These are phyloP conservation scores for Mycocentrospora acerina DNA, from an alignment of 2,329 filamentous ascomycete species.

Conservation along the genomic window DNA sequence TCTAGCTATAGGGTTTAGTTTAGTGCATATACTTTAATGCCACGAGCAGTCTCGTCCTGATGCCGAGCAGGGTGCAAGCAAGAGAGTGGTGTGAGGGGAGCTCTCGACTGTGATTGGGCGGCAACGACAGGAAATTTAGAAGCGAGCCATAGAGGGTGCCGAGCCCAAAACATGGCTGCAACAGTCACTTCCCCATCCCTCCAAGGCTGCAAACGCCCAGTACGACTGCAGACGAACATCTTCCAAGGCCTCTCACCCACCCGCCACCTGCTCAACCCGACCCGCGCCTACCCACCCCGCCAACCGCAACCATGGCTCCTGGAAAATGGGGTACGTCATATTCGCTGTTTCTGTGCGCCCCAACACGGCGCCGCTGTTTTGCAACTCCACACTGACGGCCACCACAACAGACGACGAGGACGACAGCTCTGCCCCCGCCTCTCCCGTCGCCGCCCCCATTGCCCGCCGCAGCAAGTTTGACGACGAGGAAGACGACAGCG, in stretches of 20 bases:
- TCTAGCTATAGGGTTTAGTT: no score
- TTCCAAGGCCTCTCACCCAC: conserved; percentile 2
- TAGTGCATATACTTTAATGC: no score
- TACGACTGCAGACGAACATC: conserved; percentile 10
- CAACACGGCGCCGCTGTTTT: conserved; percentile 12
- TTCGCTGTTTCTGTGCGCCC: conserved; percentile 14
- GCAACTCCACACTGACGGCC: conserved; percentile 24
- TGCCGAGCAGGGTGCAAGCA: no score
- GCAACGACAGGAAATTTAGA: conserved; percentile 25
- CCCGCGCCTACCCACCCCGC: conserved; percentile 8
- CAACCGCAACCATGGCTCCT: conserved; percentile 38
- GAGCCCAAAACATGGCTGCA: conserved; percentile 32
- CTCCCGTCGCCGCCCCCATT: conserved; percentile 50
- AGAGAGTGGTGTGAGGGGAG: neutral
- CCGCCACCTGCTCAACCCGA: neutral
- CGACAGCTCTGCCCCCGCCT: conserved; percentile 53
- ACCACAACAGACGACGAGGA: conserved; percentile 55
- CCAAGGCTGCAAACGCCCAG: conserved; percentile 13
- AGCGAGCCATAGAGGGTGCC: conserved; percentile 21
- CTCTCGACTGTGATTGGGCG: conserved; percentile 28
- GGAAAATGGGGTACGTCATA: conserved; percentile 47
- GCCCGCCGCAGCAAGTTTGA: conserved; percentile 72
- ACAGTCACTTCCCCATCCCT: conserved; percentile 19
- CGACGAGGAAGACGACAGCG: conserved; percentile 84
- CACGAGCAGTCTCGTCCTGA: no score